Conservation (phyloP, 2,329 filamentous ascomycete species). For the Sordariomycetes sp. region DNA sequence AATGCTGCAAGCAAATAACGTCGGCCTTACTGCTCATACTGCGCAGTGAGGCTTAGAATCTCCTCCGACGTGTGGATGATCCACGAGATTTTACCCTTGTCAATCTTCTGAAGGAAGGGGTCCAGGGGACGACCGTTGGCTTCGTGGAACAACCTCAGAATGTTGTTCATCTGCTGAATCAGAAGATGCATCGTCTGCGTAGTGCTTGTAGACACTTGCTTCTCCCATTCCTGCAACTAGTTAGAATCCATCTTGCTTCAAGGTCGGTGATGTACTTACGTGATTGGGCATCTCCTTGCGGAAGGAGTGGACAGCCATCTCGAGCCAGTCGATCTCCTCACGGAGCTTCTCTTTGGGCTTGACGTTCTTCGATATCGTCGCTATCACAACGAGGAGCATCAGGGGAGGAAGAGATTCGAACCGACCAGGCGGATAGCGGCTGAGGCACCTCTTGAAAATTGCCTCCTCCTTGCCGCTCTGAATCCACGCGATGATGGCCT, state of each 20-base stretch:
- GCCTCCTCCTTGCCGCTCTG: constrained; percentile 54
- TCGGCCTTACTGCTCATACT: too few relatives aligned
- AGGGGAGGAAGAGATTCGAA: constrained; percentile 50
- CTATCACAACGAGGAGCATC: constrained; percentile 54
- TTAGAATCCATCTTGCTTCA: constrained; percentile 1
- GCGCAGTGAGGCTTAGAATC: too few relatives aligned
- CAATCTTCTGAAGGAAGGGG: constrained; percentile 26
- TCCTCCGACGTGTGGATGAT: constrained; percentile 24
- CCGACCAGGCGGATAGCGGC: constrained; percentile 25
- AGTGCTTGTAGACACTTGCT: constrained; percentile 26
- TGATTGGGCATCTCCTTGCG: constrained; percentile 35
- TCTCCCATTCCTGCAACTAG: constrained; percentile 24
- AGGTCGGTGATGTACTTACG: constrained; percentile 31
- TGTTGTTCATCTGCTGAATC: constrained; percentile 22
- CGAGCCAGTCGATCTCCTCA: constrained; percentile 51
- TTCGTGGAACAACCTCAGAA: constrained; percentile 24
- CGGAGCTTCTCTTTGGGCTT: constrained; percentile 40
- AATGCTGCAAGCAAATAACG: too few relatives aligned
- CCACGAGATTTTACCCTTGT: constrained; percentile 28
- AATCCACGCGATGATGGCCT: constrained; percentile 58
- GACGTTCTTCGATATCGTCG: constrained; percentile 52
- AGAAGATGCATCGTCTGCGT: constrained; percentile 29
- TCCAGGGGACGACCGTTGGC: constrained; percentile 13
- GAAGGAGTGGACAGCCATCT: constrained; percentile 48
- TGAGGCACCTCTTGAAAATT: constrained; percentile 43